Evolutionary conservation across 306 rosid species (phyloP).

Genomic region (Erythrophleum fordii): DNA sequence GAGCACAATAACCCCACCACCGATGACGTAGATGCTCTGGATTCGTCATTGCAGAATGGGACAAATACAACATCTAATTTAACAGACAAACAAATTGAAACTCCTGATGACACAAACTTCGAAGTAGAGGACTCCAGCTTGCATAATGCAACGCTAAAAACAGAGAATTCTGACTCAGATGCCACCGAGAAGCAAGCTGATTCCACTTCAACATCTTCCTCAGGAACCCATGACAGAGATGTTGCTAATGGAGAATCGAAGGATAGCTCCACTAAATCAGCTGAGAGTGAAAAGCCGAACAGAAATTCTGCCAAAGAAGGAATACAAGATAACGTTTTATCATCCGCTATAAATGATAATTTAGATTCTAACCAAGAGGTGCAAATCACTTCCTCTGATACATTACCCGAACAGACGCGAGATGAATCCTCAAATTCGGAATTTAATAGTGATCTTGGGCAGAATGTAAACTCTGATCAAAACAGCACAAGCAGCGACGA

Average conservation of each 20-base stretch:
- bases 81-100: slow-evolving; percentile 24
- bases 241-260: slow-evolving; percentile 38
- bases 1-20: slow-evolving; percentile 19
- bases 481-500: slow-evolving; percentile 22
- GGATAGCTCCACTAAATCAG: slow-evolving; percentile 39
- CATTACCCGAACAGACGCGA: slow-evolving; percentile 44
- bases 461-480: slow-evolving; percentile 41
- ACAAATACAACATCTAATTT: slow-evolving; percentile 33
- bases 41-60: slow-evolving; percentile 37
- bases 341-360: slow-evolving; percentile 40
- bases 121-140: slow-evolving; percentile 40
- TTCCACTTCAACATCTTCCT: slow-evolving; percentile 41
- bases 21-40: slow-evolving; percentile 29
- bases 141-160: slow-evolving; percentile 39
- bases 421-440: slow-evolving; percentile 44
- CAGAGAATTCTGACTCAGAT: slow-evolving; percentile 38
- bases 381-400: slow-evolving; percentile 46
- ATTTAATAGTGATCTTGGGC: slow-evolving; percentile 34
- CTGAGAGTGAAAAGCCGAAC: slow-evolving; percentile 34
- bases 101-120: slow-evolving; percentile 34
- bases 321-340: slow-evolving; percentile 35
- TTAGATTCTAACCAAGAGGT: slow-evolving; percentile 39
- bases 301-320: slow-evolving; percentile 41
- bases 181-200: slow-evolving; percentile 41
- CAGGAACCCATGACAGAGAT: slow-evolving; percentile 38